Base-by-base conservation (phyloP, 2,329 filamentous ascomycete species). In the Epichloe amarillans region DNA sequence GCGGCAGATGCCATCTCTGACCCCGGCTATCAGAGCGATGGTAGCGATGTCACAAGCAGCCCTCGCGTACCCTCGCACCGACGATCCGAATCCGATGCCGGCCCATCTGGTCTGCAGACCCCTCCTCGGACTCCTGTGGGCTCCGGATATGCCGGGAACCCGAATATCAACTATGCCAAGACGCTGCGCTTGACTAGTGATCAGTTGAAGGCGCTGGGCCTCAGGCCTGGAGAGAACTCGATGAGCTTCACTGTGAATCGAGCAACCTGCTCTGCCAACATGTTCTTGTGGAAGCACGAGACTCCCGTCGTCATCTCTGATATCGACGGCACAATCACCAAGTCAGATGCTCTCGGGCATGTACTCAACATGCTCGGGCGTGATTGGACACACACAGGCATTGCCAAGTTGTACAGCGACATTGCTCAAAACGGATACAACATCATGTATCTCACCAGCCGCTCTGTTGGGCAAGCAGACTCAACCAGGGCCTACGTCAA, bases 311-410 rank as follows among this genome's bases (percentile, higher is more conserved):
- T 98, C 46, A 96, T 98, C 55, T 97, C 91, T 1, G 93, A 98
- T 66, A 97, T 98, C 61, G 93, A 98, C 67, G 93, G 93, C 48
- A 98, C 93, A 21, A 98, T 98, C 61, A 98, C 93, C 53, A 98
- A 98, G 70, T 95, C 90, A 3, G 90, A 96, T 69, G 90, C 89
- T 15, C 73, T 95, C 14, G 93, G 93, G 14, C 93, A 98, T 62
- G 88, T 98, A 42, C 70, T 97, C 50, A 97, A 91, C 71, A 93
- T 93, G 81, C 91, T 98, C 57, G 93, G 93, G 41, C 84, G 93
- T 46, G 93, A 98, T 67, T 98, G 93, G 93, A 98, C 93, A 3
- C 93, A 98, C 65, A 79, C 89, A 15, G 93, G 93, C 38, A 91
- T 98, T 23, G 94, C 93, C 21, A 98, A 98, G 70, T 76, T 98